Evolutionary conservation across 495 filamentous ascomycete species (phyloP).

Genomic region (Aspergillus sclerotiicarbonarius): DNA sequence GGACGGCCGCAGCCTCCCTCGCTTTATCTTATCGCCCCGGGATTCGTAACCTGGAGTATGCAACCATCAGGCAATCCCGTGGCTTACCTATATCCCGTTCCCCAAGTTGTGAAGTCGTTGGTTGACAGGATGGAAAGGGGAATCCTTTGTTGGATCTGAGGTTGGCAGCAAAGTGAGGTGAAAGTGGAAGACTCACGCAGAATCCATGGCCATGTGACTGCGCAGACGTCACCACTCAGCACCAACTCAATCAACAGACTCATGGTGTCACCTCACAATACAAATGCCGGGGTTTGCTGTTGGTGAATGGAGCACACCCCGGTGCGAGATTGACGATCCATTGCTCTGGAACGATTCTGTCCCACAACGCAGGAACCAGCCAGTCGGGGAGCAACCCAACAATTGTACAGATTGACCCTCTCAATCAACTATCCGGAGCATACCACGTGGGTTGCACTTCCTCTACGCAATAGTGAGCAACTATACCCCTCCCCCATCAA

Average conservation of each 20-base stretch:
- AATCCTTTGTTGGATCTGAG: too few relatives aligned
- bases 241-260: too few relatives aligned
- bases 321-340: background rate
- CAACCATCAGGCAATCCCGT: conserved; percentile 3
- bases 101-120: background rate
- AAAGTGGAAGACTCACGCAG: background rate
- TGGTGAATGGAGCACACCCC: too few relatives aligned
- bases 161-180: too few relatives aligned
- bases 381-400: background rate
- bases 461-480: conserved; percentile 35
- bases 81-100: background rate
- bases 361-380: conserved; percentile 3
- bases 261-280: too few relatives aligned
- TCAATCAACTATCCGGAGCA: too few relatives aligned
- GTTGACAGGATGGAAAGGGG: too few relatives aligned
- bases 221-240: too few relatives aligned
- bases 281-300: too few relatives aligned
- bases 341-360: background rate
- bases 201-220: background rate
- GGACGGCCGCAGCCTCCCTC: conserved; percentile 32
- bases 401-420: too few relatives aligned
- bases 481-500: background rate
- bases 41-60: background rate
- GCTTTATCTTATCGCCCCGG: conserved; percentile 31
- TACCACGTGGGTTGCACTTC: conserved; percentile 22